Percentiles rank a stretch among this genome's conserved stretches.
Evolutionary conservation across 257 asterid genomes (phyloP).

Genomic region (Capsicum pubescens): DNA sequence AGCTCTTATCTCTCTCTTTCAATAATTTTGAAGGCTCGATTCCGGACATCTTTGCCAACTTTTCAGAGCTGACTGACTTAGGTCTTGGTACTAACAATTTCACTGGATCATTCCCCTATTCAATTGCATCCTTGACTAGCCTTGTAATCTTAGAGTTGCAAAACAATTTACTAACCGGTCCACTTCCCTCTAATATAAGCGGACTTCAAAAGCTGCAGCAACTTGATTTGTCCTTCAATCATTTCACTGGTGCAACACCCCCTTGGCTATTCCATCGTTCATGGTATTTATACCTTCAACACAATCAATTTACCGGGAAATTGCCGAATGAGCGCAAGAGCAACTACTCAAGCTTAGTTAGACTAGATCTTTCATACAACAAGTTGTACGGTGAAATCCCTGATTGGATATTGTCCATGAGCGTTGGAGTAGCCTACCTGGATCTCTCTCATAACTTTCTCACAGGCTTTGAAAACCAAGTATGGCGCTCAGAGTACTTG

Average conservation of each 20-base stretch:
- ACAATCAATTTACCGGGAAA: background rate
- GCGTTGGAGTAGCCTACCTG: rapidly evolving
- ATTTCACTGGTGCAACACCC: background rate
- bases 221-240: background rate
- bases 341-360: rapidly evolving
- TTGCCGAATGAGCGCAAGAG: background rate
- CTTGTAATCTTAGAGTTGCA: rapidly evolving
- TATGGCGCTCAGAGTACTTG: background rate
- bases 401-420: background rate
- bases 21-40: background rate
- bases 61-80: background rate
- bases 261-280: background rate
- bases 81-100: background rate
- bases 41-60: background rate
- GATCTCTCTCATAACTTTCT: background rate
- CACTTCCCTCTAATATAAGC: slow-evolving; percentile 2
- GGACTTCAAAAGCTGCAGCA: background rate
- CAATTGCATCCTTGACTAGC: background rate
- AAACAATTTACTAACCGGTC: background rate
- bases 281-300: background rate
- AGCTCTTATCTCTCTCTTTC: background rate
- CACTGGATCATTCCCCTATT: background rate
- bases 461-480: background rate
- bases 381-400: background rate
- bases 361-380: background rate